These are phyloP conservation scores for Stygiomarasmius scandens DNA, from an alignment of 1,284 basidiomycete species.

Conservation along the genomic window DNA sequence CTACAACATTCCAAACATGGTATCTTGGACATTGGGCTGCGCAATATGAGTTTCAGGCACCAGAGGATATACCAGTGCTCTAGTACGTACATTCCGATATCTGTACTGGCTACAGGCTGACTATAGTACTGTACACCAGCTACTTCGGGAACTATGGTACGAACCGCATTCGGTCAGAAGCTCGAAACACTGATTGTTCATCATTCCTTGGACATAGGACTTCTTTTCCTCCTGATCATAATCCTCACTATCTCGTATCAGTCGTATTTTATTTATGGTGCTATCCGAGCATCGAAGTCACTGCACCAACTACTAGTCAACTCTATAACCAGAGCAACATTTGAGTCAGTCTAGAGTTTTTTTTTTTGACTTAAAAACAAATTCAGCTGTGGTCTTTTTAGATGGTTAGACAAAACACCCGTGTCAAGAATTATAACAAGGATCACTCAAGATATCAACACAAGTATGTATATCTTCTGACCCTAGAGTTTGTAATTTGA, in stretches of 20 bases:
- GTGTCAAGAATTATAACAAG: constrained; percentile 51
- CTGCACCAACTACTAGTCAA: constrained; percentile 60
- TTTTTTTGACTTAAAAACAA: not conserved
- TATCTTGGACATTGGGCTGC: constrained; percentile 56
- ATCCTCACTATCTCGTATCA: constrained; percentile 28
- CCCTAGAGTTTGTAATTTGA: not conserved
- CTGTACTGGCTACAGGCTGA: not conserved
- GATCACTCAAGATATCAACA: constrained; percentile 41
- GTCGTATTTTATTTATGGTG: constrained; percentile 32
- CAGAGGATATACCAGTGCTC: constrained; percentile 29
- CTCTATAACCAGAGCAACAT: constrained; percentile 57
- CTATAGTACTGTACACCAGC: not conserved
- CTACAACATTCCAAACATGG: constrained; percentile 43
- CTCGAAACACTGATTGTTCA: too few species aligned
- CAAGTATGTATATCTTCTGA: constrained; percentile 9
- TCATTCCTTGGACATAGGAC: constrained; percentile 17
- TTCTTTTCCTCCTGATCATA: constrained; percentile 28
- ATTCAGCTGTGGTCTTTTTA: constrained; percentile 12
- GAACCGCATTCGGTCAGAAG: not conserved
- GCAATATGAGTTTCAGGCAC: constrained; percentile 42
- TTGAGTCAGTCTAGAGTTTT: constrained; percentile 34
- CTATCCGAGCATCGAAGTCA: constrained; percentile 55
- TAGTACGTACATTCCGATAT: constrained; percentile 29
- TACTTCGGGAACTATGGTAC: not conserved
- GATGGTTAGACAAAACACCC: constrained; percentile 57